phyloP scores from a whole-genome alignment of 371 early-diverging fungal genomes.

The Saksenaea vasiformis region DNA sequence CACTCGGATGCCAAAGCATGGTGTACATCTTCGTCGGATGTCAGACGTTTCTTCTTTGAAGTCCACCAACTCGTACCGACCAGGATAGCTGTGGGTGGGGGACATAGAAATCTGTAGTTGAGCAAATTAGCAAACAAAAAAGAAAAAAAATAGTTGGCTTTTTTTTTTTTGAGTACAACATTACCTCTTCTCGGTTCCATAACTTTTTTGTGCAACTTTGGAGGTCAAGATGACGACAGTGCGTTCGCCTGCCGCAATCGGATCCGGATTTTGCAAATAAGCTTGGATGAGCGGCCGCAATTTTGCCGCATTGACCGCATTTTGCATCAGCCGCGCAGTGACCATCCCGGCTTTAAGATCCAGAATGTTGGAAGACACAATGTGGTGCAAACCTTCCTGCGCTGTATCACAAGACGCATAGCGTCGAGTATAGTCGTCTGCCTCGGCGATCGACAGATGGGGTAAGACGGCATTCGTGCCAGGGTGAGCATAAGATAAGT shows the following conservation, averaged over 20 bases:
- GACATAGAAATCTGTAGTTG: slow-evolving; percentile 64
- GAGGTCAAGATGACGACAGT: slow-evolving; percentile 74
- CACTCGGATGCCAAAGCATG: slow-evolving; percentile 12
- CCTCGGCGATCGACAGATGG: neutral
- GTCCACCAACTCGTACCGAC: slow-evolving; percentile 74
- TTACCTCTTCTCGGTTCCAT: slow-evolving; percentile 82
- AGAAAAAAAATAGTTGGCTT: slow-evolving; percentile 5
- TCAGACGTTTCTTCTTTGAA: slow-evolving; percentile 19
- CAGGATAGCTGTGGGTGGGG: slow-evolving; percentile 80
- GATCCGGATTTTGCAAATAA: slow-evolving; percentile 45
- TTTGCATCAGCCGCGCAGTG: slow-evolving; percentile 26
- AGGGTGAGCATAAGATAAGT: neutral
- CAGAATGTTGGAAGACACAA: slow-evolving; percentile 6
- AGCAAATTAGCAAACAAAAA: slow-evolving; percentile 1
- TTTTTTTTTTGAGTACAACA: slow-evolving; percentile 65
- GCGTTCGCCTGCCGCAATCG: slow-evolving; percentile 72
- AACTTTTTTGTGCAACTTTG: slow-evolving; percentile 84
- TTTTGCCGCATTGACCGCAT: slow-evolving; percentile 15
- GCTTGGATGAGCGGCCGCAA: slow-evolving; percentile 39
- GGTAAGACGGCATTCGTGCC: neutral
- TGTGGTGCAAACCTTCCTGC: slow-evolving; percentile 12
- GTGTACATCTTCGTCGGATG: neutral
- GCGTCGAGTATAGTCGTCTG: slow-evolving; percentile 1
- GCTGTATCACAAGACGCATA: neutral
- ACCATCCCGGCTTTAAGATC: slow-evolving; percentile 18